Percentiles rank a stretch among this genome's conserved stretches.
phyloP scores from a whole-genome alignment of 2,329 filamentous ascomycete genomes.

The Hysterium pulicare region DNA sequence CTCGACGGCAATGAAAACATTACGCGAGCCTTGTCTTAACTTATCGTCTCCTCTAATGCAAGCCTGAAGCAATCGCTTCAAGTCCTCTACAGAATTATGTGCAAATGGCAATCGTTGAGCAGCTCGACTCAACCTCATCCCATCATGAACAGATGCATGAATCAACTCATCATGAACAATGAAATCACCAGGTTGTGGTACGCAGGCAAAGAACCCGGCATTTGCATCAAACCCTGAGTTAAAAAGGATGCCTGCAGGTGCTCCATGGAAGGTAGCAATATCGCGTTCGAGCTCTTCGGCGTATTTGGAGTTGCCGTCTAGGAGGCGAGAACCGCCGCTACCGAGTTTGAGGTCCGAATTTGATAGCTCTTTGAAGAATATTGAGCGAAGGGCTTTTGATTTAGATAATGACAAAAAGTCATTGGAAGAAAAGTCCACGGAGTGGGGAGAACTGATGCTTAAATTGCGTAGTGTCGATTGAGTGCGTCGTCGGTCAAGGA shows the following conservation, averaged over 20 bases:
- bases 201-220: conserved; percentile 44
- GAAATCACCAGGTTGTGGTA: conserved; percentile 46
- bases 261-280: conserved; percentile 60
- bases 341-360: conserved; percentile 44
- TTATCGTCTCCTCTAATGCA: conserved; percentile 25
- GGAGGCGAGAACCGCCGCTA: conserved; percentile 58
- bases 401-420: conserved; percentile 61
- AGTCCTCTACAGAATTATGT: conserved; percentile 51
- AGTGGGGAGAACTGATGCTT: conserved; percentile 27
- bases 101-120: conserved; percentile 46
- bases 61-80: conserved; percentile 26
- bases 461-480: conserved; percentile 31
- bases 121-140: conserved; percentile 65
- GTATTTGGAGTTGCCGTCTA: conserved; percentile 63
- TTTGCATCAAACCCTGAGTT: conserved; percentile 56
- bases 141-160: conserved; percentile 73
- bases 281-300: conserved; percentile 56
- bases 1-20: conserved; percentile 25
- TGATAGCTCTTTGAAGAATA: conserved; percentile 48
- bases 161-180: conserved; percentile 72
- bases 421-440: conserved; percentile 62
- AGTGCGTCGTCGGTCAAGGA: conserved; percentile 41
- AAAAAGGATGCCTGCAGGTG: conserved; percentile 57
- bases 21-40: conserved; percentile 30
- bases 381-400: conserved; percentile 44